Evolutionary conservation across 108 stramenopile species (phyloP), one percentile per base, ranked within the genome.

Genomic region (Ochromonas danica): DNA sequence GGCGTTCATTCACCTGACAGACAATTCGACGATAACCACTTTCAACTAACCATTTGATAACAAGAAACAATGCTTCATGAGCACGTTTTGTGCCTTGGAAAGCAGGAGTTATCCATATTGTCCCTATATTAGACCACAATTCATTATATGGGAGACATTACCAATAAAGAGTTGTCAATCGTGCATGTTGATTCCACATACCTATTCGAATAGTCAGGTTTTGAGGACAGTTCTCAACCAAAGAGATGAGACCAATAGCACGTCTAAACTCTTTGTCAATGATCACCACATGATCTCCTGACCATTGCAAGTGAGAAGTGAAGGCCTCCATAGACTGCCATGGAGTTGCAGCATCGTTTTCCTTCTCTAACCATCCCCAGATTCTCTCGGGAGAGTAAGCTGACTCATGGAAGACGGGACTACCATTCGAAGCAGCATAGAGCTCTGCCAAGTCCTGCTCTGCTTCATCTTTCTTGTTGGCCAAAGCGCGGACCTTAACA

Each of bases 71-170:
- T 22, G 72, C 72, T 42, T 75, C 72, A 36, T 75, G 72, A 57
- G 40, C 43, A 27, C 41, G 25, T 41, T 75, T 75, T 3, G 27
- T 75, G 40, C 72, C 72, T 27, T 75, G 72, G 38, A 57, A 75
- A 6, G 72, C 72, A 28, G 72, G 72, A 33, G 72, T 75, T 28
- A 75, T 60, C 72, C 72, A 75, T 36, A 75, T 36, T 14, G 6
- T 75, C n/a, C 38, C 72, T 75, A 75, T 10, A 22, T 51, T 51
- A 14, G 22, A n/a, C n/a, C 45, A 51, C 22, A 22, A 14, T 51
- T 51, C 45, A 51, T 6, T 51, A 14, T 51, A 51, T 14, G 22
- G 22, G 14, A 51, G 45, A 14, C 45, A 51, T 14, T 14, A 51
- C 6, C 45, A 22, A 51, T 51, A 22, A 14, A 51, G 22, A 51